Conservation (phyloP, 495 filamentous ascomycete genomes). For the Hypoxylon rickii region DNA sequence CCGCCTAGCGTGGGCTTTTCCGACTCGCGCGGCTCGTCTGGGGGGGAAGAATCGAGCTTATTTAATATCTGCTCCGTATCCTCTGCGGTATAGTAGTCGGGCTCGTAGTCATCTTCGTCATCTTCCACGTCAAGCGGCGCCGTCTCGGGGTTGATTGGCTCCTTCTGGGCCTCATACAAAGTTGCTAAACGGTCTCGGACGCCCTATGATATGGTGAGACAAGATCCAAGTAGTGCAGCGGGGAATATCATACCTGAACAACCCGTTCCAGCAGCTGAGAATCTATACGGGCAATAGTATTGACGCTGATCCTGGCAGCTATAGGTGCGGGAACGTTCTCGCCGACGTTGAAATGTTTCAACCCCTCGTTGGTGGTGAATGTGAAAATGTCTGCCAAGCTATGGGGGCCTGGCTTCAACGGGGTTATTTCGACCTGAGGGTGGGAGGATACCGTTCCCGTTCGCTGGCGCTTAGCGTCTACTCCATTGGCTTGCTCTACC, state of each 20-base stretch:
- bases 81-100: conserved; percentile 74
- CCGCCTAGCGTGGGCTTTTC: conserved; percentile 32
- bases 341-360: conserved; percentile 81
- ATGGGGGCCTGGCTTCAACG: conserved; percentile 72
- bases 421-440: conserved; percentile 60
- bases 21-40: conserved; percentile 47
- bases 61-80: conserved; percentile 73
- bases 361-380: conserved; percentile 70
- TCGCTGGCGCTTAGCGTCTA: conserved; percentile 52
- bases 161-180: conserved; percentile 44
- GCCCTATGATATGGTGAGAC: conserved; percentile 40
- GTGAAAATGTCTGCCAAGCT: conserved; percentile 83
- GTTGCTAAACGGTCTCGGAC: conserved; percentile 44
- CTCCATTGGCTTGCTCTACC: conserved; percentile 66
- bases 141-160: conserved; percentile 52
- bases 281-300: conserved; percentile 68
- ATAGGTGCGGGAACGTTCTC: conserved; percentile 69
- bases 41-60: conserved; percentile 67
- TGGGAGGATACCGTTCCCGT: conserved; percentile 33
- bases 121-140: conserved; percentile 64
- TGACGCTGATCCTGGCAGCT: conserved; percentile 75
- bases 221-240: conserved; percentile 50
- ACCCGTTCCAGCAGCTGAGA: conserved; percentile 66
- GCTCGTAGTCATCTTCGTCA: conserved; percentile 89
- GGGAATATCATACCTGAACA: conserved; percentile 62